phyloP scores from a whole-genome alignment of 2,329 filamentous ascomycete species.

The Ceratocystis albifundus region DNA sequence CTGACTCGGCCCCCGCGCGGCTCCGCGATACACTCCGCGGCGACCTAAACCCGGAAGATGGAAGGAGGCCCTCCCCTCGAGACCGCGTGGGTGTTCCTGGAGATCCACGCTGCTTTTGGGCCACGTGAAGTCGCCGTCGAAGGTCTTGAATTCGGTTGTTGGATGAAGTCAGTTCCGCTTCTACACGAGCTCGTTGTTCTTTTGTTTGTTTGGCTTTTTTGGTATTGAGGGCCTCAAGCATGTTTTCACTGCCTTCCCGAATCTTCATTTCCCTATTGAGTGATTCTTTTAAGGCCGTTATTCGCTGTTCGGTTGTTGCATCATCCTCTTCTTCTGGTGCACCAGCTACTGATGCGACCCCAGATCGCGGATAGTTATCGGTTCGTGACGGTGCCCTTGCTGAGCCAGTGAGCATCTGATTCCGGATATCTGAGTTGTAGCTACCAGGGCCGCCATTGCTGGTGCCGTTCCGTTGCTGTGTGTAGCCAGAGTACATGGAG shows the following conservation, averaged over 20 bases:
- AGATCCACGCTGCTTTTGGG: conserved; percentile 40
- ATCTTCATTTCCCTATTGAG: conserved; percentile 96
- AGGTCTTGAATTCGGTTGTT: conserved; percentile 59
- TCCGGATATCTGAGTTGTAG: conserved; percentile 80
- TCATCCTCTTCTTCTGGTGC: conserved; percentile 46
- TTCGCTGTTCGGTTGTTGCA: conserved; percentile 55
- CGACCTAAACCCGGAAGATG: conserved; percentile 42
- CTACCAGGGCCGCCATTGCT: conserved; percentile 55
- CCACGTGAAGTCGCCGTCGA: conserved; percentile 48
- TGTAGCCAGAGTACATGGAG: conserved; percentile 47
- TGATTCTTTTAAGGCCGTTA: conserved; percentile 65
- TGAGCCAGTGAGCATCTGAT: conserved; percentile 47
- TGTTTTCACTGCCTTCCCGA: conserved; percentile 92
- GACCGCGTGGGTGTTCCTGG: conserved; percentile 43
- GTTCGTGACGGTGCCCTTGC: conserved; percentile 50
- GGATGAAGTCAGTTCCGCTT: conserved; percentile 81
- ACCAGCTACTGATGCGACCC: conserved; percentile 15
- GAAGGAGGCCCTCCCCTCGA: conserved; percentile 39
- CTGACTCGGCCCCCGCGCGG: conserved; percentile 46
- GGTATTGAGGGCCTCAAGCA: conserved; percentile 83
- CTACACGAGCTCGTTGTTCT: conserved; percentile 65
- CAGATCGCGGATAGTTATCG: conserved; percentile 32
- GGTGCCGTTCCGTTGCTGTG: conserved; percentile 22
- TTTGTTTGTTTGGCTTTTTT: conserved; percentile 96
- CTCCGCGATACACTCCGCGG: conserved; percentile 46